Base-by-base conservation (phyloP, 257 asterid genomes). In the Solanum medicagineum region DNA sequence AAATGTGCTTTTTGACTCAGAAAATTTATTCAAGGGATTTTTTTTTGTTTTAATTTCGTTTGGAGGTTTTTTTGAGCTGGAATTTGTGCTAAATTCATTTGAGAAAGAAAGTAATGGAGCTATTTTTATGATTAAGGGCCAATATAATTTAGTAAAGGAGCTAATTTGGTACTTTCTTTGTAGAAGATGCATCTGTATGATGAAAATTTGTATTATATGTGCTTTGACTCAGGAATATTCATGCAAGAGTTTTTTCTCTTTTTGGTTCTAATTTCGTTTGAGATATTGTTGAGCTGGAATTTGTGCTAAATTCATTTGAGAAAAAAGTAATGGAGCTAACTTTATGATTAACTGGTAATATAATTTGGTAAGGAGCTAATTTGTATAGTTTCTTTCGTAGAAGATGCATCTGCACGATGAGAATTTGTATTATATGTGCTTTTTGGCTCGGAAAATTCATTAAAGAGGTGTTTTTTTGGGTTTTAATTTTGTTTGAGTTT, bases 171-270 rank as follows among this genome's bases (percentile, higher is more conserved):
- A 15, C 16, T 77, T 85, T 5, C 42, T 36, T 36, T 59, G 81
- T 92, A 44, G 42, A 86, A 90, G 81, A 90, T 90, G 93, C 92
- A 91, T 42, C 88, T 93, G 1, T 77, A 88, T 80, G 80, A 10
- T 42, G 54, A 70, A 5, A 70, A 19, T 70, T 42, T 19, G 79
- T 70, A 40, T 19, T 70, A 8, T 70, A 70, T 40, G 79, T 42
- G 32, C 4, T 42, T 40, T 70, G 80, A 19, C 80, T 40, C 5
- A n/a, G 0, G 16, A 19, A 19, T 17, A 42, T 42, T 42, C 8
- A 40, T 1, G 47, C 29, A 42, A 71, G 29, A 20, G 80, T 5
- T 71, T 42, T 32, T 32, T 1, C 4, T 32, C 40, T 42, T 68
- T 16, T 0, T 32, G 36, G 75, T 36, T 32, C 8, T 68, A 36